Percentiles rank a stretch among this genome's conserved stretches.
Conservation (phyloP, 2,329 filamentous ascomycete genomes). For the Didymella keratinophila region DNA sequence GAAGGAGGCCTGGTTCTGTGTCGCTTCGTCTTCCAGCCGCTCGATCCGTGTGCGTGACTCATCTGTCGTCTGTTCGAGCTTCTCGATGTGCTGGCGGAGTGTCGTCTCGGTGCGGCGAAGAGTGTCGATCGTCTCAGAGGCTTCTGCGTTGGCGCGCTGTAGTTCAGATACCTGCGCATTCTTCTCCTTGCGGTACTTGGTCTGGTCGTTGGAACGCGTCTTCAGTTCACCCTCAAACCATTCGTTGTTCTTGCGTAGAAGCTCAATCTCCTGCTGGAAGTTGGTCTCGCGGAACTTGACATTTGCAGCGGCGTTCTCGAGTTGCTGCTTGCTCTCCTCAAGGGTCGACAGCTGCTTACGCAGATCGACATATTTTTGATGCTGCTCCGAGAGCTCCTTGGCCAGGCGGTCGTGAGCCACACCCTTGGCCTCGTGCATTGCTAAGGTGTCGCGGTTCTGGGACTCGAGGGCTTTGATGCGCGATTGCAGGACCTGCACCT, state of each 20-base stretch:
- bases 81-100: slow-evolving; percentile 80
- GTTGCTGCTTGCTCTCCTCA: slow-evolving; percentile 83
- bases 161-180: slow-evolving; percentile 86
- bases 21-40: slow-evolving; percentile 82
- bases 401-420: slow-evolving; percentile 84
- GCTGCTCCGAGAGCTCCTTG: slow-evolving; percentile 85
- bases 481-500: slow-evolving; percentile 77
- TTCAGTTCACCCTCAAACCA: slow-evolving; percentile 94
- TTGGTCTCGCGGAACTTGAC: slow-evolving; percentile 91
- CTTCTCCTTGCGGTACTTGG: slow-evolving; percentile 95
- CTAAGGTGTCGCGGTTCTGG: slow-evolving; percentile 88
- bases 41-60: slow-evolving; percentile 83
- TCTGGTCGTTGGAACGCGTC: slow-evolving; percentile 83
- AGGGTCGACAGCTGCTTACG: slow-evolving; percentile 81
- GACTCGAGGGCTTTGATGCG: slow-evolving; percentile 88
- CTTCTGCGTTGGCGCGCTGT: slow-evolving; percentile 87
- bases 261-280: slow-evolving; percentile 86
- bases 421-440: slow-evolving; percentile 88
- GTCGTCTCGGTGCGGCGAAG: slow-evolving; percentile 81
- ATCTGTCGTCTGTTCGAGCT: slow-evolving; percentile 85
- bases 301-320: slow-evolving; percentile 79
- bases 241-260: slow-evolving; percentile 88
- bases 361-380: slow-evolving; percentile 85
- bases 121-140: slow-evolving; percentile 76
- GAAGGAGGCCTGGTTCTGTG: slow-evolving; percentile 84